phyloP scores from a whole-genome alignment of 441 rosid genomes.

The Erodium texanum region DNA sequence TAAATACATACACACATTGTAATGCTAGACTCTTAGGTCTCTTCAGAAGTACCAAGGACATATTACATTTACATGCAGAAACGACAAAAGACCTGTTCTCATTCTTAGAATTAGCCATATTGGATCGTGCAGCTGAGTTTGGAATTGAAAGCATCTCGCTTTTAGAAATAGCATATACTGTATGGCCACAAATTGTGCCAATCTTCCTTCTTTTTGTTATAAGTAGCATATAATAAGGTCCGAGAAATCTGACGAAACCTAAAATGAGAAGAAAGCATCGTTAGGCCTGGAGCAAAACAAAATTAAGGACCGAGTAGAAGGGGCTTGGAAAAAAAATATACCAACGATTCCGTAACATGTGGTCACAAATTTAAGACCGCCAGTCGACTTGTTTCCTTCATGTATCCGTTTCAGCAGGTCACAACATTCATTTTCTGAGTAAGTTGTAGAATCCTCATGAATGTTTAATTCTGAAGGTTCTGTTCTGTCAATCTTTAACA shows the following conservation, averaged over 20 bases:
- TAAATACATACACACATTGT: constrained; percentile 37
- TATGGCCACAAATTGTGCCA: constrained; percentile 59
- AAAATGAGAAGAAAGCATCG: constrained; percentile 15
- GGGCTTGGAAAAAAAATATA: constrained; percentile 17
- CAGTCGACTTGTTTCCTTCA: constrained; percentile 55
- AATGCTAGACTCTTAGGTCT: constrained; percentile 31
- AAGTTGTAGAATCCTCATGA: constrained; percentile 43
- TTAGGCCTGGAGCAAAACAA: not conserved
- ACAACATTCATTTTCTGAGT: constrained; percentile 44
- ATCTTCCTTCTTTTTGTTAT: constrained; percentile 62
- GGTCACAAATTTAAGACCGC: constrained; percentile 64
- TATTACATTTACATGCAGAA: constrained; percentile 56
- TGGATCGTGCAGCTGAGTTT: constrained; percentile 39
- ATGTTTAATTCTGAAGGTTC: constrained; percentile 47
- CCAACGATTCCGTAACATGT: constrained; percentile 67
- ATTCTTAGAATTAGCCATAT: constrained; percentile 59
- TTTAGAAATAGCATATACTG: constrained; percentile 48
- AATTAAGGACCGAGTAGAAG: not conserved
- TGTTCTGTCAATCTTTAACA: constrained; percentile 51
- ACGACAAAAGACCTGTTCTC: constrained; percentile 77
- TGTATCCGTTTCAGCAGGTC: constrained; percentile 49
- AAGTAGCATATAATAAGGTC: constrained; percentile 63
- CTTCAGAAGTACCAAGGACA: constrained; percentile 38
- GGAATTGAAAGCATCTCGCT: constrained; percentile 50
- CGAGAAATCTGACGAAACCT: constrained; percentile 70